A percentile compares a stretch with the other conserved stretches of the same genome.
Conservation (phyloP, 805 yeast species). For the Suhomyces sp. region DNA sequence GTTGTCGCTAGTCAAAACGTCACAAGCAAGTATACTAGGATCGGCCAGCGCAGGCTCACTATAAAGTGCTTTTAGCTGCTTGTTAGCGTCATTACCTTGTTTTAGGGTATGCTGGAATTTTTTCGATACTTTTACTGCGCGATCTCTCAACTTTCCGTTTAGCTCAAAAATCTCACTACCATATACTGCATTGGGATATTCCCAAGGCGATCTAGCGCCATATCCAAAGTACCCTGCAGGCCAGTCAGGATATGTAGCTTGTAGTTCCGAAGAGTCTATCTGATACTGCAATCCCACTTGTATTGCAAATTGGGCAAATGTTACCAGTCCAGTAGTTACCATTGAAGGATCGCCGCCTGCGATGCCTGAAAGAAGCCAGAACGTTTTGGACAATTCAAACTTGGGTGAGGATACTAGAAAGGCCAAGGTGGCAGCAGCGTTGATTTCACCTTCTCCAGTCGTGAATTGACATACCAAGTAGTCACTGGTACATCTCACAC, state of each 20-base stretch:
- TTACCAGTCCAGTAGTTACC: slow-evolving; percentile 58
- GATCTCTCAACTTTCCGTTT: slow-evolving; percentile 55
- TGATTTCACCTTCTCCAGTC: slow-evolving; percentile 69
- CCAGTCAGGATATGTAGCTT: slow-evolving; percentile 44
- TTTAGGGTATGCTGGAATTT: background rate
- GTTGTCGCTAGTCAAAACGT: slow-evolving; percentile 57
- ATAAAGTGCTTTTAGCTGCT: background rate
- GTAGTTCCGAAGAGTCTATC: slow-evolving; percentile 43
- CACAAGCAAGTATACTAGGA: slow-evolving; percentile 53
- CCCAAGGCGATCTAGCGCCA: slow-evolving; percentile 48
- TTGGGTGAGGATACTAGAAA: slow-evolving; percentile 51
- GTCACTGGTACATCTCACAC: slow-evolving; percentile 51
- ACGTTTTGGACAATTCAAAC: slow-evolving; percentile 58
- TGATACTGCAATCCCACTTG: slow-evolving; percentile 61
- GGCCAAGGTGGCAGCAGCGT: slow-evolving; percentile 58
- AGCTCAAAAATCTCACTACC: slow-evolving; percentile 67
- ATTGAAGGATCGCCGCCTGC: slow-evolving; percentile 59
- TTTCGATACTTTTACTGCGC: slow-evolving; percentile 47
- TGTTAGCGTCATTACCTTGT: background rate
- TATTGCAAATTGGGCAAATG: slow-evolving; percentile 58
- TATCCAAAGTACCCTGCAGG: slow-evolving; percentile 56
- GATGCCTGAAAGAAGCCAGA: slow-evolving; percentile 62
- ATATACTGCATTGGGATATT: slow-evolving; percentile 53
- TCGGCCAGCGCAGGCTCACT: slow-evolving; percentile 45
- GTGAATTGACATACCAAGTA: slow-evolving; percentile 57